phyloP scores from a whole-genome alignment of 495 filamentous ascomycete genomes.

The Rhizodiscina lignyota region DNA sequence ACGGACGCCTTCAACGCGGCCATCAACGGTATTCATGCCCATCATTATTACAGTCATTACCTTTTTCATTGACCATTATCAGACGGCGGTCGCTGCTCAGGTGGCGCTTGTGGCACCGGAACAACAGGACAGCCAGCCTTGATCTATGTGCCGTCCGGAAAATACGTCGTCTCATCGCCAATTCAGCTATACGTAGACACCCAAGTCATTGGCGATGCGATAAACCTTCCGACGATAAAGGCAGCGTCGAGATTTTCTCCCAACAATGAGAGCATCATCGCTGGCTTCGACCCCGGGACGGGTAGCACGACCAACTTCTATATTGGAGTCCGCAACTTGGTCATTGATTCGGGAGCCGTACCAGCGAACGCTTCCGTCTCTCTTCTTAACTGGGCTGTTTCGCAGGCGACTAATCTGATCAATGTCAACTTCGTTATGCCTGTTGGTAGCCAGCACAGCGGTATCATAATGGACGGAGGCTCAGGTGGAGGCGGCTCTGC shows the following conservation, averaged over 20 bases:
- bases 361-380: slow-evolving; percentile 12
- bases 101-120: too few relatives aligned
- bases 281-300: slow-evolving; percentile 22
- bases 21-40: too few relatives aligned
- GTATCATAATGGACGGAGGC: too few relatives aligned
- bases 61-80: too few relatives aligned
- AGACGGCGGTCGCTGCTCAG: too few relatives aligned
- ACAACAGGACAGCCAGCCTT: slow-evolving; percentile 32
- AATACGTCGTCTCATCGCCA: slow-evolving; percentile 24
- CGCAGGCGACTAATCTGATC: neutral
- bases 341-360: slow-evolving; percentile 23
- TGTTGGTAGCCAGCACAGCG: slow-evolving; percentile 38
- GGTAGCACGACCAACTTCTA: slow-evolving; percentile 26
- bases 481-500: too few relatives aligned
- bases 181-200: slow-evolving; percentile 29
- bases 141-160: slow-evolving; percentile 32
- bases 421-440: slow-evolving; percentile 27
- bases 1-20: too few relatives aligned
- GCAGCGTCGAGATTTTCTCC: too few relatives aligned
- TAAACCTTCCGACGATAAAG: slow-evolving; percentile 18
- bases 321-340: slow-evolving; percentile 26
- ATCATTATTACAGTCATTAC: too few relatives aligned
- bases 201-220: slow-evolving; percentile 27
- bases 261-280: slow-evolving; percentile 20
- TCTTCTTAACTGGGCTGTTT: slow-evolving; percentile 16